Conservation (phyloP, 2,329 filamentous ascomycete species). For the Xylariomycetidae sp. region DNA sequence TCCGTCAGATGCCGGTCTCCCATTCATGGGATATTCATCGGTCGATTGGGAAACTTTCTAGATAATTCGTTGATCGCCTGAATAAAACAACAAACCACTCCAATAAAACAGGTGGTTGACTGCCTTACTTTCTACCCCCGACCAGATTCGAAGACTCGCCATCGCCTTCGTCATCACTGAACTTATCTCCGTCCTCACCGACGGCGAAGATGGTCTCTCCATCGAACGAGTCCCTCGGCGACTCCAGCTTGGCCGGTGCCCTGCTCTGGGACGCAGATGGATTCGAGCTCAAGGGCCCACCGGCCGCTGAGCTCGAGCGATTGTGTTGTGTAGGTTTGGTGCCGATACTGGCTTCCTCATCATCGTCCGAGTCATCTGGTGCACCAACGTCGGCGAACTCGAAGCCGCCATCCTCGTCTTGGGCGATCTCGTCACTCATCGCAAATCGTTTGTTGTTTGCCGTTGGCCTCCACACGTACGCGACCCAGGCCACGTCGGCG, state of each 20-base stretch:
- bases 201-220: constrained; percentile 96
- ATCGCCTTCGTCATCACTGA: constrained; percentile 65
- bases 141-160: too few species aligned
- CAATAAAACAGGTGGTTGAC: too few species aligned
- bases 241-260: constrained; percentile 39
- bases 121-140: too few species aligned
- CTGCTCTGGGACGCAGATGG: constrained; percentile 17
- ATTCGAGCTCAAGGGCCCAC: constrained; percentile 14
- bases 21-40: too few species aligned
- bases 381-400: constrained; percentile 91
- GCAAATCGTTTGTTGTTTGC: constrained; percentile 96
- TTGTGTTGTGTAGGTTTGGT: constrained; percentile 28
- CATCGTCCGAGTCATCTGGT: constrained; percentile 57
- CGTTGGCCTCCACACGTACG: constrained; percentile 94
- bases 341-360: constrained; percentile 52
- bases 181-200: constrained; percentile 77
- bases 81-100: too few species aligned
- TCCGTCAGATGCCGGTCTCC: too few species aligned
- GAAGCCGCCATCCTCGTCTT: constrained; percentile 93
- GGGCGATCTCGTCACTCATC: constrained; percentile 98
- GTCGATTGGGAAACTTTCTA: too few species aligned
- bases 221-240: constrained; percentile 55
- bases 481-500: constrained; percentile 85
- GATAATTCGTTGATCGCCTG: too few species aligned
- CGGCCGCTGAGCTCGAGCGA: constrained; percentile 13